Conservation (phyloP, 2,329 filamentous ascomycete species). For the Amauroascus niger region DNA sequence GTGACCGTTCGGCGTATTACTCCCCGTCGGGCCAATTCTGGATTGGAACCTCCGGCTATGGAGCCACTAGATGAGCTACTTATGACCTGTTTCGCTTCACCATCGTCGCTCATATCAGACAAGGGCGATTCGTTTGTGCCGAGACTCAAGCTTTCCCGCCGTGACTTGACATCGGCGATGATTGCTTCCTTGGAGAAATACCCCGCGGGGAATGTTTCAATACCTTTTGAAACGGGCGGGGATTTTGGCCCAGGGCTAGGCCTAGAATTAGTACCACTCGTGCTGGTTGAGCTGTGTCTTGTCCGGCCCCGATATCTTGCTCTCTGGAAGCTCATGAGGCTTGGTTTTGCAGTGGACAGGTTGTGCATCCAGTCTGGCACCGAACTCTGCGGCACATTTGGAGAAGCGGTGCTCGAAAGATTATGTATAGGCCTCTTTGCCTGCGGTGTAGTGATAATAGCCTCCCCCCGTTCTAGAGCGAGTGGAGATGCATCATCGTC, state of each 20-base stretch:
- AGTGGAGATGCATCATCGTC: conserved; percentile 53
- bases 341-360: conserved; percentile 62
- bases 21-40: conserved; percentile 53
- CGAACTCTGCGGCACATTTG: conserved; percentile 42
- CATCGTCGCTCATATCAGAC: conserved; percentile 66
- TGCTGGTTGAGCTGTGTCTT: conserved; percentile 59
- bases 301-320: conserved; percentile 50
- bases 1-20: conserved; percentile 78
- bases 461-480: conserved; percentile 63
- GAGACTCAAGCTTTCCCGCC: conserved; percentile 81
- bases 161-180: conserved; percentile 44
- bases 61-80: conserved; percentile 25
- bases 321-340: conserved; percentile 68
- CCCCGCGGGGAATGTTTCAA: conserved; percentile 43
- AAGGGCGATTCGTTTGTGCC: conserved; percentile 83
- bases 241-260: conserved; percentile 64
- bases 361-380: conserved; percentile 55
- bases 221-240: conserved; percentile 55
- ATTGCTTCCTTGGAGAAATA: conserved; percentile 47
- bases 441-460: conserved; percentile 75
- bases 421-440: conserved; percentile 48
- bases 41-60: conserved; percentile 24
- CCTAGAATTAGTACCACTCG: conserved; percentile 59
- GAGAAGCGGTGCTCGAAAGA: conserved; percentile 37
- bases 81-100: conserved; percentile 44